Conservation (phyloP, 2,329 filamentous ascomycete species). For the Shiraia sp. region DNA sequence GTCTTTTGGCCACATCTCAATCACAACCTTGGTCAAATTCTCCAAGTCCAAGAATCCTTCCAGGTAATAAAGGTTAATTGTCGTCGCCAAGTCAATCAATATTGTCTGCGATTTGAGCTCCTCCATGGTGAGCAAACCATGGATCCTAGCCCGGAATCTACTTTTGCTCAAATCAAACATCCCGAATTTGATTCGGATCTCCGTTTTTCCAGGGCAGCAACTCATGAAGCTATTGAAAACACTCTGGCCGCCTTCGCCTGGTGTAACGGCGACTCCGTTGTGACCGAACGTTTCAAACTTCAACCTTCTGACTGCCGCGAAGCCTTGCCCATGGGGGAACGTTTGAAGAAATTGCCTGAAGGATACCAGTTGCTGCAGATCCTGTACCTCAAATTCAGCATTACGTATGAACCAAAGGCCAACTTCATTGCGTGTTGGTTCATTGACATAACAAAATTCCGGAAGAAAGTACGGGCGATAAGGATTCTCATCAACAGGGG, state of each 20-base stretch:
- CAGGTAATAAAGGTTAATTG: slow-evolving; percentile 1
- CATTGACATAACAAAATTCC: slow-evolving; percentile 6
- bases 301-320: slow-evolving; percentile 2
- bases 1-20: slow-evolving; percentile 7
- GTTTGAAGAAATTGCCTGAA: slow-evolving; percentile 4
- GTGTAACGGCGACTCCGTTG: neutral
- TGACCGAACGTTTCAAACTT: slow-evolving; percentile 8
- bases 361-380: neutral
- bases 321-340: slow-evolving; percentile 1
- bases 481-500: neutral
- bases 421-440: slow-evolving; percentile 10
- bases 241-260: neutral
- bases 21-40: slow-evolving; percentile 1
- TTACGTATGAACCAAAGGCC: slow-evolving; percentile 4
- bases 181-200: slow-evolving; percentile 5
- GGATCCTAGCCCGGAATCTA: neutral
- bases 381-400: slow-evolving; percentile 2
- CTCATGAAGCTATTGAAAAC: slow-evolving; percentile 5
- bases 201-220: neutral
- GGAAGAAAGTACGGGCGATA: slow-evolving; percentile 5
- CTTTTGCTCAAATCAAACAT: slow-evolving; percentile 1
- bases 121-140: neutral
- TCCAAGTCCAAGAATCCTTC: neutral
- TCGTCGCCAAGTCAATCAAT: neutral
- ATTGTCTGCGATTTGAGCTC: neutral